Evolutionary conservation across 441 rosid genomes (phyloP).

Genomic region (Cnidoscolus chayamansa): DNA sequence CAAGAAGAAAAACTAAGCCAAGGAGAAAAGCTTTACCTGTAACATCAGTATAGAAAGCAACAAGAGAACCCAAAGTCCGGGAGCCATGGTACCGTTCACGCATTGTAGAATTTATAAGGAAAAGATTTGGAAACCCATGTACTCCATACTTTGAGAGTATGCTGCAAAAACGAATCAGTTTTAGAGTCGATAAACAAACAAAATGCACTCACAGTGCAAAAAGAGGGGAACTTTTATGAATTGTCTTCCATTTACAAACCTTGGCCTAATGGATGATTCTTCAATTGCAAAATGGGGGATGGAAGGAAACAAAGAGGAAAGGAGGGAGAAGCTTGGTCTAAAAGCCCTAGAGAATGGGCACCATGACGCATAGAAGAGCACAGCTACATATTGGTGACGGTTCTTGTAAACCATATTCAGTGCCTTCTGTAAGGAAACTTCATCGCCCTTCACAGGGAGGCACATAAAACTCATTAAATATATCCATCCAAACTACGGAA

Average conservation of each 20-base stretch:
- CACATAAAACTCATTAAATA: constrained; percentile 18
- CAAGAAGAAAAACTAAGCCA: not conserved
- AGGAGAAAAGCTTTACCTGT: constrained; percentile 48
- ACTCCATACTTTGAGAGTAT: constrained; percentile 85
- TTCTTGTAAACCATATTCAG: constrained; percentile 59
- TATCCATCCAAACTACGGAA: not conserved
- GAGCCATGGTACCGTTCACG: constrained; percentile 62
- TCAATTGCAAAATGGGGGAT: constrained; percentile 71
- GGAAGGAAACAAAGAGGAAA: constrained; percentile 65
- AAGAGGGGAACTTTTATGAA: constrained; percentile 4
- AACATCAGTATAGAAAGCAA: constrained; percentile 59
- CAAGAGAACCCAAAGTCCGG: constrained; percentile 64
- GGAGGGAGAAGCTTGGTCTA: constrained; percentile 58
- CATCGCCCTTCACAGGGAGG: constrained; percentile 66
- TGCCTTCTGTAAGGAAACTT: constrained; percentile 59
- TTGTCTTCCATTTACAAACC: constrained; percentile 39
- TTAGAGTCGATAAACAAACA: constrained; percentile 3
- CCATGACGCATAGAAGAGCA: constrained; percentile 92
- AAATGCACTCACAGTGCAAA: not conserved
- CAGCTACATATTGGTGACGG: constrained; percentile 56
- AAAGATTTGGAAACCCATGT: constrained; percentile 87
- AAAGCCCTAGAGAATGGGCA: constrained; percentile 86
- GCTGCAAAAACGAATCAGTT: constrained; percentile 42
- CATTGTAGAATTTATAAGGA: constrained; percentile 72
- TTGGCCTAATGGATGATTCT: constrained; percentile 79